Evolutionary conservation across 1,284 basidiomycete species (phyloP), one percentile per base, ranked within the genome.

Genomic region (Inonotus obliquus): DNA sequence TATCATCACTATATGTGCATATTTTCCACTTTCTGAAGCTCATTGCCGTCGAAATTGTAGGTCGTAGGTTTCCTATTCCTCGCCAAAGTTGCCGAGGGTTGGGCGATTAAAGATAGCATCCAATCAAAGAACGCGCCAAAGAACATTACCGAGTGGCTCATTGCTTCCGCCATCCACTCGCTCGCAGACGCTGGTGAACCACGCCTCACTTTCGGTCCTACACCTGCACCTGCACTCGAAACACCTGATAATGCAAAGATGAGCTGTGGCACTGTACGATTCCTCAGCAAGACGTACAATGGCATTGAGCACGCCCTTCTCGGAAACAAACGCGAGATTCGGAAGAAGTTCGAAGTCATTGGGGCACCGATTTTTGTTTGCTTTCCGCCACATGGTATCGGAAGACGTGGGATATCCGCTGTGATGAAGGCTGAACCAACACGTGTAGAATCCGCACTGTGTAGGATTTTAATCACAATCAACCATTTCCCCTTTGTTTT

Each of bases 51-150:
- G 4, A 4, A 32, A 32, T 25, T 41, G 7, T 62, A 76, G 73
- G 68, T 74, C 10, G 73, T 75, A 63, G 77, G 76, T 1, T 69
- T 84, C 61, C 79, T 84, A 57, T 81, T 83, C 25, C 70, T 85
- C 4, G 79, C 82, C 9, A 80, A 82, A 69, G 75, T 85, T 14
- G 73, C 81, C 4, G 74, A 79, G 3, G 69, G 73, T 35, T 82
- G 81, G 59, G 76, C 81, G 17, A 71, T 76, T 68, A 72, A 76
- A 61, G 57, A 80, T 65, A 77, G 55, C 27, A 19, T 64, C 21
- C 45, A 27, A 19, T 59, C 57, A 1, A 59, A 52, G 21, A 17
- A n/a, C 14, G 54, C 63, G 9, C 63, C 63, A 10, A 64, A 64
- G 60, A 64, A 61, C 37, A 48, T 64, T 27, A 64, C 63, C 38